These are phyloP conservation scores for Candida sojae DNA, from an alignment of 1,139 yeast genomes.

Conservation along the genomic window DNA sequence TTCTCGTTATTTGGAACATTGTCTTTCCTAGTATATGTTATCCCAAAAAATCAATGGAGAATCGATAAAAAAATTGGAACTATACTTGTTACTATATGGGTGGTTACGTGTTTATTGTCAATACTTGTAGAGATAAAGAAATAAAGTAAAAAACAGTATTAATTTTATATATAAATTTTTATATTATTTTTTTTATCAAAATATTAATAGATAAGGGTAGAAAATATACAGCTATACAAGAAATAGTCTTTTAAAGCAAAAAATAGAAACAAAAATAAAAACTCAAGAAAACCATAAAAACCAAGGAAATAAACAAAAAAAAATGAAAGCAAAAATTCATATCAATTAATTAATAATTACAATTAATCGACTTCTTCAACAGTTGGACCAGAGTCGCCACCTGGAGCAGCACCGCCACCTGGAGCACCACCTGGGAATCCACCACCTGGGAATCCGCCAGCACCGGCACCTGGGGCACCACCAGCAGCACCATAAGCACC, in stretches of 20 bases:
- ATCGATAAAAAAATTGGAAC: conserved; percentile 61
- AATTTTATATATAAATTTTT: neutral
- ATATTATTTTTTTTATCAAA: neutral
- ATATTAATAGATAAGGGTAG: neutral
- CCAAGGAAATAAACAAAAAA: neutral
- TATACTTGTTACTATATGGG: conserved; percentile 58
- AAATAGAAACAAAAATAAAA: neutral
- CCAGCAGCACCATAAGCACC: conserved; percentile 54
- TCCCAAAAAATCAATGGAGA: conserved; percentile 68
- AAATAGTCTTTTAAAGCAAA: conserved; percentile 1
- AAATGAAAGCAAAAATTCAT: neutral
- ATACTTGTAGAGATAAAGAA: conserved; percentile 23
- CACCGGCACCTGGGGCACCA: conserved; percentile 27
- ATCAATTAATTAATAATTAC: neutral
- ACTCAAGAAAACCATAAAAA: neutral
- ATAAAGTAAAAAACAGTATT: neutral
- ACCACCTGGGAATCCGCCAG: conserved; percentile 29
- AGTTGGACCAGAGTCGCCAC: conserved; percentile 58
- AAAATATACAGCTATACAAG: conserved; percentile 2
- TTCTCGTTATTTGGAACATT: conserved; percentile 56
- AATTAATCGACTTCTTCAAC: conserved; percentile 71
- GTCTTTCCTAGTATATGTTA: conserved; percentile 49
- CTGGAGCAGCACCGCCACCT: conserved; percentile 39
- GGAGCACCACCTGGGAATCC: conserved; percentile 42
- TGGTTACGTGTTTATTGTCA: conserved; percentile 46